Evolutionary conservation across 2,329 filamentous ascomycete genomes (phyloP), one percentile per base, ranked within the genome.

Genomic region (Ceratocystis albifundus): DNA sequence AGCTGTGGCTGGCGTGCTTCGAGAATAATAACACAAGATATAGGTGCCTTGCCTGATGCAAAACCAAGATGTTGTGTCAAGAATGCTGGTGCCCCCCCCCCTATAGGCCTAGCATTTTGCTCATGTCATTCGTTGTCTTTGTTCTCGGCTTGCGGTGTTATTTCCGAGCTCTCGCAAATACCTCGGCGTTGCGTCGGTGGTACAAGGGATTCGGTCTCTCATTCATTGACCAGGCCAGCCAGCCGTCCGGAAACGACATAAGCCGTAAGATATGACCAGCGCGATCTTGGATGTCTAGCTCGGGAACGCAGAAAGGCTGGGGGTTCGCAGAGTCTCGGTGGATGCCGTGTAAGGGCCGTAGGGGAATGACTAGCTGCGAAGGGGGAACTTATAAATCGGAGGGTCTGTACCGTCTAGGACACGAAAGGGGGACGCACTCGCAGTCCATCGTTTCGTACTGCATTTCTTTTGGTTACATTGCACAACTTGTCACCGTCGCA

Each of bases 171-270:
- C 48, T 67, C 66, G 62, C 66, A 57, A 62, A 67, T 55, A 62
- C 64, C 46, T 67, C 66, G 66, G 66, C 53, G 25, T 67, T 67
- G 25, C 22, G 41, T 67, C 66, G 66, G 66, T 17, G 57, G 45
- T 50, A 63, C 64, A 62, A 41, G 63, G 66, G 25, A 65, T 67
- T 65, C 66, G 62, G 66, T 12, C 44, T 67, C 66, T 59, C 55
- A 59, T 41, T 41, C 36, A 41, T 15, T 41, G 10, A 32, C 30
- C 3, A 41, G 36, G 36, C 55, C 7, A 59, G 22, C 6, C 4
- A 12, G 20, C 20, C 28, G n/a, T 15, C 28, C 12, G 32, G 55
- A 17, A 41, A n/a, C 12, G 32, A 28, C 25, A 28, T 36, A 59
- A 59, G 55, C 28, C 55, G 17, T 17, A 28, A n/a, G 25, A 8